Conservation (phyloP, 2,329 filamentous ascomycete genomes). For the Penicillium sp. region DNA sequence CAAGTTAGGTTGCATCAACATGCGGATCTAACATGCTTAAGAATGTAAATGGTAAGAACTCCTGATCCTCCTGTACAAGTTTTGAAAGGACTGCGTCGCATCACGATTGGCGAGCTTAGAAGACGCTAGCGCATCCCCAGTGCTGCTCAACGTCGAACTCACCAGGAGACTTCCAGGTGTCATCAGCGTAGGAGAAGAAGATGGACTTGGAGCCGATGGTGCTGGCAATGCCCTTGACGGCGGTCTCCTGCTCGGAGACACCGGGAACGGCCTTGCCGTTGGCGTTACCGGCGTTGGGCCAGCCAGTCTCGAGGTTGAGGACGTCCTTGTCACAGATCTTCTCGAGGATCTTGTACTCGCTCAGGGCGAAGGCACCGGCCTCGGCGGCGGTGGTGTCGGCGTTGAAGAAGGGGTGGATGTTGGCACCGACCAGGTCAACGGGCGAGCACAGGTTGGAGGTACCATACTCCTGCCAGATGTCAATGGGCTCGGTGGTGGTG, state of each 20-base stretch:
- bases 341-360: constrained; percentile 71
- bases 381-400: constrained; percentile 58
- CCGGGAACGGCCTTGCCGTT: constrained; percentile 75
- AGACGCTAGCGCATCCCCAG: constrained; percentile 68
- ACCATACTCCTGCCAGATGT: constrained; percentile 67
- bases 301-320: constrained; percentile 87
- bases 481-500: constrained; percentile 85
- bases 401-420: constrained; percentile 97
- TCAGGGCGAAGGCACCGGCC: constrained; percentile 74
- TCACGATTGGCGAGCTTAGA: constrained; percentile 36
- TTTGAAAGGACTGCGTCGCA: constrained; percentile 9
- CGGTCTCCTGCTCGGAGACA: constrained; percentile 63
- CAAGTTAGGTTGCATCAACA: constrained; percentile 1
- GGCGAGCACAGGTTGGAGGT: constrained; percentile 62
- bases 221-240: constrained; percentile 70
- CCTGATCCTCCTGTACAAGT: constrained; percentile 25
- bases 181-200: constrained; percentile 80
- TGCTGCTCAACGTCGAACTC: constrained; percentile 72
- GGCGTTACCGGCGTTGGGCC: constrained; percentile 69
- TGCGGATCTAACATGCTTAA: neutral
- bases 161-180: constrained; percentile 76
- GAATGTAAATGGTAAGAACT: neutral
- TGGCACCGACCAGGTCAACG: constrained; percentile 78
- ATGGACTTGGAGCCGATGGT: constrained; percentile 67
- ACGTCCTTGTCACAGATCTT: constrained; percentile 70